These are phyloP conservation scores for Marchantia paleacea DNA, from an alignment of 225 moss, liverwort and hornwort genomes.

Conservation along the genomic window DNA sequence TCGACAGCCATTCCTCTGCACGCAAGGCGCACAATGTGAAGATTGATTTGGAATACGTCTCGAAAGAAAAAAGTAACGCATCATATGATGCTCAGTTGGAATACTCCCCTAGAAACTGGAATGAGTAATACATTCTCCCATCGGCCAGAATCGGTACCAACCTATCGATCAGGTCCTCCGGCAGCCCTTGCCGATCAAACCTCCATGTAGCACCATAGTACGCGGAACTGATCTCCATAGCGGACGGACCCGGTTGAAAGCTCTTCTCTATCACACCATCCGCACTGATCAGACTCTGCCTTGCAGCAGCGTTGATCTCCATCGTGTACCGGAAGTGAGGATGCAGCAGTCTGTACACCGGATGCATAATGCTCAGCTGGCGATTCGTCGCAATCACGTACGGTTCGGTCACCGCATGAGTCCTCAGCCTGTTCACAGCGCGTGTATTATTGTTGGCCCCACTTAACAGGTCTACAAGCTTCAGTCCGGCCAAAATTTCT, in stretches of 20 bases:
- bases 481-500: no score
- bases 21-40: background rate
- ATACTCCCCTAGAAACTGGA: background rate
- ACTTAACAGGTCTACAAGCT: no score
- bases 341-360: slow-evolving; percentile 67
- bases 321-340: slow-evolving; percentile 89
- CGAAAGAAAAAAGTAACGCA: no score
- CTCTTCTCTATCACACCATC: slow-evolving; percentile 70
- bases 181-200: slow-evolving; percentile 71
- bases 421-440: slow-evolving; percentile 36
- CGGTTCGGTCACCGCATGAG: slow-evolving; percentile 80
- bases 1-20: slow-evolving; percentile 78
- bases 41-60: background rate
- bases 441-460: background rate
- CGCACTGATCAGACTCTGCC: slow-evolving; percentile 60
- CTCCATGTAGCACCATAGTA: slow-evolving; percentile 62
- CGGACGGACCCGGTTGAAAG: slow-evolving; percentile 61
- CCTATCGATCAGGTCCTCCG: slow-evolving; percentile 72
- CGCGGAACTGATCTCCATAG: slow-evolving; percentile 63
- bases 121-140: background rate
- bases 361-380: slow-evolving; percentile 75
- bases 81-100: no score
- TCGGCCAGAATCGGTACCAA: slow-evolving; percentile 4
- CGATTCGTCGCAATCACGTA: slow-evolving; percentile 76
- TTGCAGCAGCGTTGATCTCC: slow-evolving; percentile 79